Evolutionary conservation across 2,329 filamentous ascomycete genomes (phyloP).

Genomic region (Aspergillus piperis): DNA sequence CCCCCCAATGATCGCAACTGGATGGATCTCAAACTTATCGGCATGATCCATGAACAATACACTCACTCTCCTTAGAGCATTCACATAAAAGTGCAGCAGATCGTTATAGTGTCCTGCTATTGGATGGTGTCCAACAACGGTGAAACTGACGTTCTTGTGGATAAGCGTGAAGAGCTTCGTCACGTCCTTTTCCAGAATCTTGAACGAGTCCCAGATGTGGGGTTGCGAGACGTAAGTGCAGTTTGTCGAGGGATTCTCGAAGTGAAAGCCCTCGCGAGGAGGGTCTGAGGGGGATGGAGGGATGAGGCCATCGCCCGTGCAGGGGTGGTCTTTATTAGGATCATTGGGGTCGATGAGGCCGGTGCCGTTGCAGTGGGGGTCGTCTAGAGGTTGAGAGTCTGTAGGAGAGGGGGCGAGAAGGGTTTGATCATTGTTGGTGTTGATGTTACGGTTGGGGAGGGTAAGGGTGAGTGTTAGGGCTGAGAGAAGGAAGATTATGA

Average conservation of each 20-base stretch:
- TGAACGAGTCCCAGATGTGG: conserved; percentile 38
- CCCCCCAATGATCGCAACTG: conserved; percentile 34
- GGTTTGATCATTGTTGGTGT: neutral
- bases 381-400: conserved; percentile 14
- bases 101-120: conserved; percentile 36
- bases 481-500: conserved; percentile 12
- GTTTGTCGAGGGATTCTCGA: conserved; percentile 35
- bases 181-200: conserved; percentile 35
- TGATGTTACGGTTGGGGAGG: neutral
- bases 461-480: conserved; percentile 13
- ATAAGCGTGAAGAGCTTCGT: conserved; percentile 34
- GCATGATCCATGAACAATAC: conserved; percentile 31
- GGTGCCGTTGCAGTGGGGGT: conserved; percentile 27
- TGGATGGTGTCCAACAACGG: conserved; percentile 36
- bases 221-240: conserved; percentile 35
- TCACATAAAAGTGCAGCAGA: conserved; percentile 37
- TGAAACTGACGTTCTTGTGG: conserved; percentile 36
- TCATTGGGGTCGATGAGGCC: conserved; percentile 30
- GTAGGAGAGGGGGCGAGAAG: neutral
- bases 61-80: conserved; percentile 33
- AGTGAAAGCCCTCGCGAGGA: conserved; percentile 31
- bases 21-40: conserved; percentile 34
- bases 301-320: conserved; percentile 32
- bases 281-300: conserved; percentile 18
- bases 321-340: conserved; percentile 10